Evolutionary conservation across 768 basidiomycete genomes (phyloP).

Genomic region (Mycena olivaceomarginata): DNA sequence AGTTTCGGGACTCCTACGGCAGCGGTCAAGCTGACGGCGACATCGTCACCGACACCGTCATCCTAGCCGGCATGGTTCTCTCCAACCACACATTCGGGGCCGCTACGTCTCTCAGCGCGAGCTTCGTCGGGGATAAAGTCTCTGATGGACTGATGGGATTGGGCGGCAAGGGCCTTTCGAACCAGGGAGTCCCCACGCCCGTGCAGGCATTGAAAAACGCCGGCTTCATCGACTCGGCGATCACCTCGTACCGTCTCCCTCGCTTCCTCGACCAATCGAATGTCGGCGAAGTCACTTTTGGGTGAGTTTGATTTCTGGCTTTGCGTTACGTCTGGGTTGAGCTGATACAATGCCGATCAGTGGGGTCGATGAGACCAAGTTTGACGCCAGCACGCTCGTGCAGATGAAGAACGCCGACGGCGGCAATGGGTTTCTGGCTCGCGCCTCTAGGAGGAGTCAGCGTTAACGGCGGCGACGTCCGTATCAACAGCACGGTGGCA

Average conservation of each 20-base stretch:
- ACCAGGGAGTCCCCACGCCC: constrained; percentile 72
- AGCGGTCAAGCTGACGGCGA: constrained; percentile 64
- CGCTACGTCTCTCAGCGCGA: constrained; percentile 53
- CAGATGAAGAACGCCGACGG: constrained; percentile 77
- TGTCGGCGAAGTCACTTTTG: constrained; percentile 86
- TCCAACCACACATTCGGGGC: constrained; percentile 76
- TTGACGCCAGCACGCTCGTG: constrained; percentile 74
- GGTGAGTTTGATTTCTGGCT: constrained; percentile 58
- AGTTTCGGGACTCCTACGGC: constrained; percentile 32
- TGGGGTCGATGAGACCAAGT: constrained; percentile 82
- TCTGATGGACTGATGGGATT: constrained; percentile 76
- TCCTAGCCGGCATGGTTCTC: constrained; percentile 74
- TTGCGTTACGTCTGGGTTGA: neutral
- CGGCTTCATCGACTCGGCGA: constrained; percentile 71
- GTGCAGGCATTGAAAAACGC: constrained; percentile 71
- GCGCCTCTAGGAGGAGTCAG: constrained; percentile 26
- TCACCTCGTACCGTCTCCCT: constrained; percentile 81
- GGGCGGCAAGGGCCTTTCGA: constrained; percentile 64
- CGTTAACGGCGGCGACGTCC: constrained; percentile 34
- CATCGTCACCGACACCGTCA: constrained; percentile 74
- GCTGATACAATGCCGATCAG: constrained; percentile 48
- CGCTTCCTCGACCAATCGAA: constrained; percentile 72
- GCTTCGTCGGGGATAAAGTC: constrained; percentile 49
- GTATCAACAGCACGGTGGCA: constrained; percentile 18
- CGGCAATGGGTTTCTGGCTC: constrained; percentile 80